These are phyloP conservation scores for Forsythia viridissima DNA, from an alignment of 257 asterid species.

Conservation along the genomic window DNA sequence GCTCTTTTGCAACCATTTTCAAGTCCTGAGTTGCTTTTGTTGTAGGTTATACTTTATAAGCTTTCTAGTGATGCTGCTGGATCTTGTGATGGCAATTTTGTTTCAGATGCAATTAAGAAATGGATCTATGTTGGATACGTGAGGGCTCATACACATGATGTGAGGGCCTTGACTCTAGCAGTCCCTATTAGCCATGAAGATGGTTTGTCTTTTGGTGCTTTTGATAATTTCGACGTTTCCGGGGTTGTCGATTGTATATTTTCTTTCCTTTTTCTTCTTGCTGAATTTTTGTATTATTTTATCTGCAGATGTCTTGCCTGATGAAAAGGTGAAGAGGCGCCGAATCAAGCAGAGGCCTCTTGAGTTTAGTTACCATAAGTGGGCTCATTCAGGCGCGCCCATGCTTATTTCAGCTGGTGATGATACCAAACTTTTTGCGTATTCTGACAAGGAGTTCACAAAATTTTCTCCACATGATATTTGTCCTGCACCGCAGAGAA, in stretches of 20 bases:
- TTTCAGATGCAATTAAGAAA: constrained; percentile 48
- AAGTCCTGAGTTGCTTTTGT: constrained; percentile 10
- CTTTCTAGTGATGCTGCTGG: constrained; percentile 56
- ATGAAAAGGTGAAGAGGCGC: constrained; percentile 49
- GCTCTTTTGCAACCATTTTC: not conserved
- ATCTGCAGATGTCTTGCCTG: constrained; percentile 58
- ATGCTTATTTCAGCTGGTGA: constrained; percentile 97
- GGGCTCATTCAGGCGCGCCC: constrained; percentile 97
- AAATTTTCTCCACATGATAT: constrained; percentile 69
- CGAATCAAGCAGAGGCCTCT: constrained; percentile 58
- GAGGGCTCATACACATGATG: constrained; percentile 92
- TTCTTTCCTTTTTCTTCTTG: not conserved
- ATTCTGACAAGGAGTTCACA: constrained; percentile 59
- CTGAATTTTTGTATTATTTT: not conserved
- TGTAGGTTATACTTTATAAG: constrained; percentile 81
- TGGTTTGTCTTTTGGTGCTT: too few relatives aligned
- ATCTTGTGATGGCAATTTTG: constrained; percentile 35
- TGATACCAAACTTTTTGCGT: constrained; percentile 67
- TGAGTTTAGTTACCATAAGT: constrained; percentile 76
- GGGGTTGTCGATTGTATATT: not conserved
- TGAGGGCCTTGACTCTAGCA: constrained; percentile 85
- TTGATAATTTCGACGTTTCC: not conserved
- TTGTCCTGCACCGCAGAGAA: constrained; percentile 65
- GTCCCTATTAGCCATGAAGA: constrained; percentile 84
- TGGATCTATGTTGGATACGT: constrained; percentile 80